Evolutionary conservation across 2,329 filamentous ascomycete genomes (phyloP), one percentile per base, ranked within the genome.

Genomic region (Penicillium sp.): DNA sequence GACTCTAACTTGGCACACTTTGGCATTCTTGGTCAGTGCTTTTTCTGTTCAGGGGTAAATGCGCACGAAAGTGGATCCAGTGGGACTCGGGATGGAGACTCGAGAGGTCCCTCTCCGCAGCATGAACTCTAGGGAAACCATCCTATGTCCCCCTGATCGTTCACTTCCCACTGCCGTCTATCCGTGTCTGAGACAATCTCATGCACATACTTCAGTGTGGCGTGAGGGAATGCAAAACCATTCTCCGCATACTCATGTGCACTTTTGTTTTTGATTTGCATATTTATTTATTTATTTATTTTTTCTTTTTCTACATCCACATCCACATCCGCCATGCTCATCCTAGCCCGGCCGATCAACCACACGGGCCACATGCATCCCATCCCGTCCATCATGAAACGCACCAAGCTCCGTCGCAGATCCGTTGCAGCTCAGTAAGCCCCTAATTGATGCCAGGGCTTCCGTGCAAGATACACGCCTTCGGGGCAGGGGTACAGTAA

Each of bases 1-100:
- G 39, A 42, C 19, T 21, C 19, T 22, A 42, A 21, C 39, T 19
- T 42, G 22, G 39, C 39, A 42, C 39, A 22, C 39, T 22, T 22
- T 42, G 19, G 35, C 55, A 62, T 62, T 59, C 56, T 21, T 64
- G 60, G 62, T 59, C 62, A 46, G 55, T 65, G 62, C 63, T 64
- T 56, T 52, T 42, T 1, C 46, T 61, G 57, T 47, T 64, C 64
- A 66, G 64, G 64, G 64, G 64, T 65, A 65, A 65, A 59, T 52
- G 52, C 39, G 56, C 59, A 56, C 43, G 42, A 60, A 37, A 60
- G 64, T 66, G 63, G 63, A 64, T 52, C 52, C 16, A 33, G 59
- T 61, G 62, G 60, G 54, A 54, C 56, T 49, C 53, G 48, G 51
- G 54, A 61, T 58, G 55, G 55, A 59, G 56, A 57, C 56, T 63